These are phyloP conservation scores for Gnomoniopsis sp. DNA, from an alignment of 2,329 filamentous ascomycete genomes.

Conservation along the genomic window DNA sequence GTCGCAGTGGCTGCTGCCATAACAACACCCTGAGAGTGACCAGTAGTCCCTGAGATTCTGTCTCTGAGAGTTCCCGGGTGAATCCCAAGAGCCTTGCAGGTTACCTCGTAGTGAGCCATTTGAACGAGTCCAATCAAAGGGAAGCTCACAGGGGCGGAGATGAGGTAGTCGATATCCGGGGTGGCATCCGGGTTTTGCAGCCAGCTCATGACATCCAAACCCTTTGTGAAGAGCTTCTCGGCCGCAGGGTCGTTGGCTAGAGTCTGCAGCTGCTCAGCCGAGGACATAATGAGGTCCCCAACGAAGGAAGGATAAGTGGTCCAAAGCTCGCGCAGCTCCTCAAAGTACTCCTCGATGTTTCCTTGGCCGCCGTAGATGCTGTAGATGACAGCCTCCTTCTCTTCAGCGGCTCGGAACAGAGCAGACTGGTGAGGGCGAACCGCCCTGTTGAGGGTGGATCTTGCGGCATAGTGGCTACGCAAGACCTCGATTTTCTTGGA, in stretches of 20 bases:
- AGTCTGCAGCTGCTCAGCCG: conserved; percentile 82
- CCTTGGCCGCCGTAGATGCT: conserved; percentile 95
- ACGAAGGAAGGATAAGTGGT: conserved; percentile 89
- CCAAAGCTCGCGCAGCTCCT: conserved; percentile 90
- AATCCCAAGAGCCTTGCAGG: conserved; percentile 85
- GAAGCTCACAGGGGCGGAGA: conserved; percentile 92
- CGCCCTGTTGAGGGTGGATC: conserved; percentile 76
- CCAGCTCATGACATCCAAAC: conserved; percentile 93
- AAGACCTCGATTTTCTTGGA: conserved; percentile 90
- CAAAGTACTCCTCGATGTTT: conserved; percentile 99
- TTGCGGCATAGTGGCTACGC: conserved; percentile 85
- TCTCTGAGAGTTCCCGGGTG: conserved; percentile 86
- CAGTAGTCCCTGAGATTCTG: conserved; percentile 81
- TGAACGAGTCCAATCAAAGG: conserved; percentile 95
- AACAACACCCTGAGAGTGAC: conserved; percentile 94
- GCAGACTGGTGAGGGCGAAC: conserved; percentile 94
- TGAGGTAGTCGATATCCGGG: conserved; percentile 89
- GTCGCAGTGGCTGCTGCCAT: conserved; percentile 89
- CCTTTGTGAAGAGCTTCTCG: conserved; percentile 95
- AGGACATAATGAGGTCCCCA: conserved; percentile 74
- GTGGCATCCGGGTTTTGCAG: conserved; percentile 84
- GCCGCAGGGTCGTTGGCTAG: conserved; percentile 80
- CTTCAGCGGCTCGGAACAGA: conserved; percentile 80
- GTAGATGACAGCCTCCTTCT: conserved; percentile 81
- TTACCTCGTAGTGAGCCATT: conserved; percentile 91